Conservation (phyloP, 768 basidiomycete genomes). For the Tylopilus vinaceipallidus region DNA sequence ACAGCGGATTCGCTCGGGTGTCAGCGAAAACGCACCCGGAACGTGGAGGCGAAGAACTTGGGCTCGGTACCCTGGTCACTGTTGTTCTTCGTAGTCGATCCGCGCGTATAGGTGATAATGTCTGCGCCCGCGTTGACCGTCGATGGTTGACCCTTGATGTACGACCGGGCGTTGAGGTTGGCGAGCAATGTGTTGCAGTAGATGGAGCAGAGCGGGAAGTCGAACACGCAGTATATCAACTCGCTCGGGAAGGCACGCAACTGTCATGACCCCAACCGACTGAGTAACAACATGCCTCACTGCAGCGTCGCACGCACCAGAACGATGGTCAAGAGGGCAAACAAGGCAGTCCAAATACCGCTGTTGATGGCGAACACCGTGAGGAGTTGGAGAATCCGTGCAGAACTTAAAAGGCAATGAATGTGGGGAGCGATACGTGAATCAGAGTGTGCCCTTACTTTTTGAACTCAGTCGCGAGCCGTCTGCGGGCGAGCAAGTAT, state of each 20-base stretch:
- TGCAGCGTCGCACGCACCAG: neutral
- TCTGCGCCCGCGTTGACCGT: neutral
- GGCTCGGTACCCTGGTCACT: neutral
- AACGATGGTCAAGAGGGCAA: neutral
- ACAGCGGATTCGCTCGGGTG: no score
- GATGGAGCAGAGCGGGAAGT: conserved; percentile 1
- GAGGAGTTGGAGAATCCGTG: conserved; percentile 3
- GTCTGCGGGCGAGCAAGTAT: neutral
- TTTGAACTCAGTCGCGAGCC: conserved; percentile 1
- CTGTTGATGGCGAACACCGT: conserved; percentile 6
- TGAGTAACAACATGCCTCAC: neutral
- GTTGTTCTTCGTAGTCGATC: neutral
- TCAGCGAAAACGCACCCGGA: neutral
- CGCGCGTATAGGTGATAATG: neutral
- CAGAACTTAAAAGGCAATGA: neutral
- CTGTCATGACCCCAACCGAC: neutral
- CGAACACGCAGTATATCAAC: conserved; percentile 1
- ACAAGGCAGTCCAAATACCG: conserved; percentile 2
- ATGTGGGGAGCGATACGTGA: neutral
- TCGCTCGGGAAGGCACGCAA: neutral
- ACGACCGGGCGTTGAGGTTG: conserved; percentile 3
- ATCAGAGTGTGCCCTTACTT: neutral
- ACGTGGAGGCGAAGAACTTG: conserved; percentile 1
- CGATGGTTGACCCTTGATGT: neutral
- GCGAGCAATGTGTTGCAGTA: conserved; percentile 5